Evolutionary conservation across 2,329 filamentous ascomycete genomes (phyloP).

Genomic region (Thelonectria discophora): DNA sequence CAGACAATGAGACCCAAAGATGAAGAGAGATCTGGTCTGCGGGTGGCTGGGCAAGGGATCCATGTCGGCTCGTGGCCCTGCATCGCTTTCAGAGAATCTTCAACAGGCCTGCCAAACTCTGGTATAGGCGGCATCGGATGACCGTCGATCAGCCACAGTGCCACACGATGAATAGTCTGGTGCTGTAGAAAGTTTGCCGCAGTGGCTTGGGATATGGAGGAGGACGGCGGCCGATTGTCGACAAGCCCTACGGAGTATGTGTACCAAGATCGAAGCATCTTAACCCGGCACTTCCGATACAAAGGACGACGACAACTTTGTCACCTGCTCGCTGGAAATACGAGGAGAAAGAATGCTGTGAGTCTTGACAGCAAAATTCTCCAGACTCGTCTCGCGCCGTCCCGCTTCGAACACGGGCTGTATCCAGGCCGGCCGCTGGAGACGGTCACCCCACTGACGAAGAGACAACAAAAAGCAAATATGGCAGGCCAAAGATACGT

Average conservation of each 20-base stretch:
- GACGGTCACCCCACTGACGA: constrained; percentile 22
- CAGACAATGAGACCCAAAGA: constrained; percentile 1
- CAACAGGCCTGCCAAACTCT: not conserved
- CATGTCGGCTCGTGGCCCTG: not conserved
- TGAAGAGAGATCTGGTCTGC: not conserved
- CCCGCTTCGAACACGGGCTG: constrained; percentile 25
- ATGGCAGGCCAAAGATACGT: constrained; percentile 14
- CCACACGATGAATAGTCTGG: not conserved
- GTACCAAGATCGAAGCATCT: not conserved
- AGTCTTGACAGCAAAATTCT: constrained; percentile 5
- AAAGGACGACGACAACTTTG: too few species aligned
- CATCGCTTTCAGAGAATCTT: not conserved
- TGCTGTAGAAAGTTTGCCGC: not conserved
- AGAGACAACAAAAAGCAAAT: constrained; percentile 39
- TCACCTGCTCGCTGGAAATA: constrained; percentile 2
- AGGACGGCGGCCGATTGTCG: not conserved
- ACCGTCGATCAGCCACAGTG: not conserved
- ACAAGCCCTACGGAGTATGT: constrained; percentile 1
- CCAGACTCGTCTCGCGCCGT: constrained; percentile 29
- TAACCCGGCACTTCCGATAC: too few species aligned
- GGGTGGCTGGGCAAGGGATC: not conserved
- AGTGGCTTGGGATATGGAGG: not conserved
- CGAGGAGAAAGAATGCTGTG: constrained; percentile 4
- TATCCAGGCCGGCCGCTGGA: constrained; percentile 19
- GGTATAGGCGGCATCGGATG: not conserved